phyloP scores from a whole-genome alignment of 208 protist genomes.

The Strigomonas galati region DNA sequence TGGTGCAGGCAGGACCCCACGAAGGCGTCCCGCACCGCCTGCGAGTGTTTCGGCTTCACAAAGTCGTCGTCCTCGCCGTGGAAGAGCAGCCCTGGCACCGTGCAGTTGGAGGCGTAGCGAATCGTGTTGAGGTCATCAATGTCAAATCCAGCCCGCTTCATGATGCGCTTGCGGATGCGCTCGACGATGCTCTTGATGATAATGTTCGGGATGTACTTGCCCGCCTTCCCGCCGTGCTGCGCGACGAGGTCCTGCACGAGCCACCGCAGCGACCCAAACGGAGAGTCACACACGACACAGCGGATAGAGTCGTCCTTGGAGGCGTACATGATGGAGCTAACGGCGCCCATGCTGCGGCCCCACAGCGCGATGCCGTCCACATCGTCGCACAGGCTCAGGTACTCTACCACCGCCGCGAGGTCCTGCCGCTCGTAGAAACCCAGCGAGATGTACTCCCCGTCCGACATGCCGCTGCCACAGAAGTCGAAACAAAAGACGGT shows the following conservation, averaged over 20 bases:
- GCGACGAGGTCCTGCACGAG: conserved; percentile 84
- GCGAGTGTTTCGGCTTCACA: conserved; percentile 78
- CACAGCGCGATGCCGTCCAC: conserved; percentile 85
- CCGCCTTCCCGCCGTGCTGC: conserved; percentile 34
- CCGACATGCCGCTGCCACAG: conserved; percentile 87
- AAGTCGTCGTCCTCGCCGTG: conserved; percentile 92
- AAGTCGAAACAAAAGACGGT: conserved; percentile 93
- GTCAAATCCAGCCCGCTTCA: conserved; percentile 89
- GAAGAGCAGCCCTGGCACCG: conserved; percentile 86
- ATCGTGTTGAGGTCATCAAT: conserved; percentile 89
- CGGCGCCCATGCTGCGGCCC: conserved; percentile 95
- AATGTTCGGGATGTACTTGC: conserved; percentile 62
- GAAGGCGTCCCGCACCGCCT: conserved; percentile 59
- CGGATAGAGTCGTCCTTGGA: conserved; percentile 84
- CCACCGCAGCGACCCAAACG: conserved; percentile 85
- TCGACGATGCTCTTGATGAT: conserved; percentile 79
- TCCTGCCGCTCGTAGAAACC: conserved; percentile 95
- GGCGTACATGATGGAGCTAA: conserved; percentile 94
- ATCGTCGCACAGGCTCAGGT: conserved; percentile 51
- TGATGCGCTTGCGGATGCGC: conserved; percentile 84
- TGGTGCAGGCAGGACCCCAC: conserved; percentile 59
- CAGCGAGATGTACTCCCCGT: conserved; percentile 94
- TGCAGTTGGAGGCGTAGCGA: conserved; percentile 78
- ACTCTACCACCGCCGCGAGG: conserved; percentile 84
- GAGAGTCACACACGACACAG: conserved; percentile 92